phyloP scores from a whole-genome alignment of 768 basidiomycete genomes.

The Russula brevipes region DNA sequence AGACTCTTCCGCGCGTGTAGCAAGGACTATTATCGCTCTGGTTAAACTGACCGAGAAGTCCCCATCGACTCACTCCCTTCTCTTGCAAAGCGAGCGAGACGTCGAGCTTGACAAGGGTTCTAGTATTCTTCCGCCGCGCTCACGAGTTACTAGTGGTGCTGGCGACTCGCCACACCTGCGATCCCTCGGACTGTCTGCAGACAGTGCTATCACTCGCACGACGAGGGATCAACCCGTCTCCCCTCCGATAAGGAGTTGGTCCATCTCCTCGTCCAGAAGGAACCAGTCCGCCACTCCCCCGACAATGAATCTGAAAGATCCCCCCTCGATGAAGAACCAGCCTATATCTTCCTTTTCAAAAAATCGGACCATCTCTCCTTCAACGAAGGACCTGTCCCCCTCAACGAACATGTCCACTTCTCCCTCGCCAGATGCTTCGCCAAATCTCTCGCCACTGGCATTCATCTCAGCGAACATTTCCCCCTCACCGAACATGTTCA shows the following conservation, averaged over 20 bases:
- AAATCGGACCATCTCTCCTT: not conserved
- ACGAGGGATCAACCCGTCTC: too few relatives aligned
- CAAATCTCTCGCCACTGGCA: too few relatives aligned
- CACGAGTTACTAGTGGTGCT: not conserved
- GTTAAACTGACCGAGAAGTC: constrained; percentile 56
- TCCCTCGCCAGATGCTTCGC: not conserved
- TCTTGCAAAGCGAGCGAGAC: constrained; percentile 35
- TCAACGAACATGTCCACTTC: not conserved
- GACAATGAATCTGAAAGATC: too few relatives aligned
- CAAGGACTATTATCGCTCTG: constrained; percentile 61
- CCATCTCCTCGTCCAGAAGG: not conserved
- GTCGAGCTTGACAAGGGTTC: constrained; percentile 25
- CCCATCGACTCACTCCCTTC: constrained; percentile 42
- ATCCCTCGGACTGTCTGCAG: not conserved
- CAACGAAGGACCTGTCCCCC: not conserved
- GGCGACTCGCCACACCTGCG: not conserved
- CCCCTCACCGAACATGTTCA: not conserved
- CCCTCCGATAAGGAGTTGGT: too few relatives aligned
- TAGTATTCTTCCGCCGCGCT: too few relatives aligned
- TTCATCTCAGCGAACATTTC: too few relatives aligned
- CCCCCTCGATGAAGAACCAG: too few relatives aligned
- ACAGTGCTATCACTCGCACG: not conserved
- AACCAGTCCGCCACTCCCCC: too few relatives aligned
- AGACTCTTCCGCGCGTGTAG: constrained; percentile 64
- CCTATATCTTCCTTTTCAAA: too few relatives aligned